Evolutionary conservation across 225 moss, liverwort and hornwort species (phyloP).

Genomic region (Polytrichum commune): DNA sequence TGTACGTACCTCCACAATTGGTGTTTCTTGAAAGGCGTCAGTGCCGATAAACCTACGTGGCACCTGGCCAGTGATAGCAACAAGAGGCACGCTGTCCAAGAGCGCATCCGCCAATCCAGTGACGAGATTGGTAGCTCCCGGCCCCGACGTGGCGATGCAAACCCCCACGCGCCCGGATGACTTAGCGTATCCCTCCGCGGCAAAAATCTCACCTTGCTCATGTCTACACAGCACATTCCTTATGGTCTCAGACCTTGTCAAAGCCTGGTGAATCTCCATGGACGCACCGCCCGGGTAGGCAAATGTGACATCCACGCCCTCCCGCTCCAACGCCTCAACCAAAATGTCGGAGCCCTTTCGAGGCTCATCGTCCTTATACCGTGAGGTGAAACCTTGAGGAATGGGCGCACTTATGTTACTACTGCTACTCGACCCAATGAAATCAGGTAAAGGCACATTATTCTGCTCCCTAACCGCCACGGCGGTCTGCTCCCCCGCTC

Average conservation of each 20-base stretch:
- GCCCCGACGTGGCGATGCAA: conserved; percentile 98
- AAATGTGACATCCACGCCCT: conserved; percentile 84
- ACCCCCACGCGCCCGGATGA: conserved; percentile 86
- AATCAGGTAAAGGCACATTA: conserved; percentile 27
- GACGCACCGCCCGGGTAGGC: conserved; percentile 96
- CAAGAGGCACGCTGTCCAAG: conserved; percentile 91
- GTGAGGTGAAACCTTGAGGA: conserved; percentile 60
- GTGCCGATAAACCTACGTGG: conserved; percentile 92
- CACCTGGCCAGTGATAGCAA: conserved; percentile 98
- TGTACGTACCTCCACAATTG: conserved; percentile 69
- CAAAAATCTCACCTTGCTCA: conserved; percentile 96
- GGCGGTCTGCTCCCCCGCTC: conserved; percentile 32
- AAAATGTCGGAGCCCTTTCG: conserved; percentile 87
- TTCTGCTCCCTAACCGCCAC: conserved; percentile 45
- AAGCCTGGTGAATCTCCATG: conserved; percentile 97
- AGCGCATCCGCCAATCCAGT: conserved; percentile 93
- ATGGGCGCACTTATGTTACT: conserved; percentile 78
- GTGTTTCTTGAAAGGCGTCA: conserved; percentile 97
- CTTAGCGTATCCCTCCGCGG: conserved; percentile 96
- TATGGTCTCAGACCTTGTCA: conserved; percentile 64
- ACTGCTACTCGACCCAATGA: conserved; percentile 48
- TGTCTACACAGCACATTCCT: conserved; percentile 93
- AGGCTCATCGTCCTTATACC: conserved; percentile 70
- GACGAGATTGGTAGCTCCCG: conserved; percentile 93
- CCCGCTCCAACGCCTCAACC: conserved; percentile 95